Base-by-base conservation (phyloP, 768 basidiomycete genomes). In the Termitomyces sp. region DNA sequence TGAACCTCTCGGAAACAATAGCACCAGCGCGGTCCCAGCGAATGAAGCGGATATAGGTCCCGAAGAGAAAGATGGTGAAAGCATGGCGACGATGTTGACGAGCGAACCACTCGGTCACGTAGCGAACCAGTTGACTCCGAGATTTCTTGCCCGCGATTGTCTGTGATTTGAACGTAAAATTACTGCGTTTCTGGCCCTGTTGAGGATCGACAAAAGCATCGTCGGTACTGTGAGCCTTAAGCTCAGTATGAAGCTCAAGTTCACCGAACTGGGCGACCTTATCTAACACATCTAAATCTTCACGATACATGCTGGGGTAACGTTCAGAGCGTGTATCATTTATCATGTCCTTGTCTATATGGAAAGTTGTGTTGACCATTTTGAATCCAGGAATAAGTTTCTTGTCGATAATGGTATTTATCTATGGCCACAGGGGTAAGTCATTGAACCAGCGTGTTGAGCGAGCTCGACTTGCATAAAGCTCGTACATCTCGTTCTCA, bases 81-180 rank as follows among this genome's bases (percentile, higher is more conserved):
- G 35, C 35, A 36, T 36, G 35, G 14, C 69, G 61, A 14, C 75
- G 71, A 53, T 67, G 66, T 57, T 74, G 75, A 12, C 64, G 62
- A 22, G 62, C 46, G 32, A 59, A 62, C 46, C 65, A 59, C 9
- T 65, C 66, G 22, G 58, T 65, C 13, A 65, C 63, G 42, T 70
- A 65, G 12, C 59, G 9, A 6, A 58, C 57, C 14, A 73, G 56
- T 52, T 72, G 71, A 7, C 65, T 62, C 3, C 65, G 65, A 42
- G 38, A 61, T 13, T 57, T 30, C 12, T 2, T 16, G 22, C 58
- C 24, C 1, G 12, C 22, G 0, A 30, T 8, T 0, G 58, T 44
- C 1, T 4, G 1, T 12, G 36, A 22, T 43, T 49, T 40, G 35
- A 60, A 60, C 1, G 1, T 1, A 24, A 30, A 51, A 10, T 13